Percentiles rank a stretch among this genome's conserved stretches.
Conservation (phyloP, 129 eudicot species). For the Helianthus annuus region DNA sequence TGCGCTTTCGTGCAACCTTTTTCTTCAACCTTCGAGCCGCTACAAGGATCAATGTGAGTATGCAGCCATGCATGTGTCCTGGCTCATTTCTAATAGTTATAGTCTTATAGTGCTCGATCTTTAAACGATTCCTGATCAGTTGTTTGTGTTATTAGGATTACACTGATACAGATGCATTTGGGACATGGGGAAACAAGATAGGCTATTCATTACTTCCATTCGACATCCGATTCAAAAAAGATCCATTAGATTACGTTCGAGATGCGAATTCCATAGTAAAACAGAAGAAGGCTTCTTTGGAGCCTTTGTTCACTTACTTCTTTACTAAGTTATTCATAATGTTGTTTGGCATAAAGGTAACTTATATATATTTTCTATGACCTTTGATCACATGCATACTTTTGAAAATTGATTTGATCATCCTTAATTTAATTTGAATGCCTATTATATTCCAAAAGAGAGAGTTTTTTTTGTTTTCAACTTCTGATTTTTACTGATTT, state of each 20-base stretch:
- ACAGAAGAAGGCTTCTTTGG: constrained; percentile 35
- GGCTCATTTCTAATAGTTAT: too few relatives aligned
- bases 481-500: too few relatives aligned
- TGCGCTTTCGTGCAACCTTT: constrained; percentile 38
- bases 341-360: constrained; percentile 44
- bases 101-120: not conserved
- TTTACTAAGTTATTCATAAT: constrained; percentile 17
- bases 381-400: not conserved
- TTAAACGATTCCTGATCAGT: not conserved
- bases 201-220: constrained; percentile 37
- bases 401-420: not conserved
- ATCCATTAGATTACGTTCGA: constrained; percentile 39
- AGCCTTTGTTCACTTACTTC: constrained; percentile 28
- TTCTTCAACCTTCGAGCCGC: constrained; percentile 37
- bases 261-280: constrained; percentile 31
- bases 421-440: not conserved
- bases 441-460: not conserved
- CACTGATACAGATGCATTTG: constrained; percentile 16
- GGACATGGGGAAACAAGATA: constrained; percentile 41
- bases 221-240: constrained; percentile 13
- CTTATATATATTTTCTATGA: not conserved
- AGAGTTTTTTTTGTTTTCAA: too few relatives aligned
- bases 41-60: constrained; percentile 33
- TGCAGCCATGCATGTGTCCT: too few relatives aligned
- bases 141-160: constrained; percentile 7